Evolutionary conservation across 139 green algal genomes (phyloP).

Genomic region (Auxenochlorella pyrenoidosa): DNA sequence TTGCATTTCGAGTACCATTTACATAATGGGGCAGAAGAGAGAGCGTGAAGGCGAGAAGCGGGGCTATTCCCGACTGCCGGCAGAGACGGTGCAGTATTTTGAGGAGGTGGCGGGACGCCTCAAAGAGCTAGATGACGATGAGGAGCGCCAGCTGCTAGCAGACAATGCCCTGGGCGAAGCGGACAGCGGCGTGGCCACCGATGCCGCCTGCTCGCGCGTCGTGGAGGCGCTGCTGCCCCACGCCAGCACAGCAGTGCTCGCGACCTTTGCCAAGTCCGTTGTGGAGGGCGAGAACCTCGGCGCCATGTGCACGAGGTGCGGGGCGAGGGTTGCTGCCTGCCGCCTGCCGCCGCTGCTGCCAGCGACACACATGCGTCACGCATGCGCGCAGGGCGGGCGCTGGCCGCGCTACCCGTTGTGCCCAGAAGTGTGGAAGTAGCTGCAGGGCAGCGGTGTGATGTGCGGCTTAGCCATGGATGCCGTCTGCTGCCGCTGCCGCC

Average conservation of each 20-base stretch:
- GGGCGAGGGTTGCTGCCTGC: not conserved
- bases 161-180: constrained; percentile 75
- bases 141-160: constrained; percentile 70
- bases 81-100: constrained; percentile 41
- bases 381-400: not conserved
- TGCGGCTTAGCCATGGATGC: not conserved
- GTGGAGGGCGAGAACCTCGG: constrained; percentile 49
- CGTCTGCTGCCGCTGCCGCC: not conserved
- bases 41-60: not conserved
- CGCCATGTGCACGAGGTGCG: constrained; percentile 44
- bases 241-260: constrained; percentile 35
- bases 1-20: too few species aligned
- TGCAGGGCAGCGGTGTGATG: too few species aligned
- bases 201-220: constrained; percentile 38
- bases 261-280: constrained; percentile 28
- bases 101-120: constrained; percentile 63
- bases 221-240: constrained; percentile 72
- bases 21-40: constrained; percentile 9
- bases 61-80: constrained; percentile 17
- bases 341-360: not conserved
- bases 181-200: constrained; percentile 34
- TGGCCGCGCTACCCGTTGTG: too few species aligned
- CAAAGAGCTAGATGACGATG: constrained; percentile 64
- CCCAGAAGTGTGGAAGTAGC: too few species aligned
- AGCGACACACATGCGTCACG: not conserved